Evolutionary conservation across 2,329 filamentous ascomycete species (phyloP), one percentile per base, ranked within the genome.

Genomic region (Fusarium sp.): DNA sequence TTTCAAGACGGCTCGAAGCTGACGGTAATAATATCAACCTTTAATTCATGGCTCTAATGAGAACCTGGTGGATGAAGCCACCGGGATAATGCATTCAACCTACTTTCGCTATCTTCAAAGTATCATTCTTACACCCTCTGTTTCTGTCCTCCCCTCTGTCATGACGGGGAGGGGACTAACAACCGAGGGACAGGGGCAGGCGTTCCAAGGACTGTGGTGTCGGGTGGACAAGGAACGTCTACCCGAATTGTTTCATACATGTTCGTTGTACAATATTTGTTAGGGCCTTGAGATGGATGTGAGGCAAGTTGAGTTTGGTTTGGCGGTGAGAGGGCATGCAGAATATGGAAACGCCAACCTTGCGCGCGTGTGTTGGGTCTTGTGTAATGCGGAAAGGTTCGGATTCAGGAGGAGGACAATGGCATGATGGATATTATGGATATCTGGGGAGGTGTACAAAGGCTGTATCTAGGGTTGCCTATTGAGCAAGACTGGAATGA

Each of bases 31-130:
- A 56, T 65, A 71, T 64, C 58, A 67, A 63, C 51, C 60, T 70
- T 69, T 72, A 64, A 69, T 73, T 53, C 61, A 71, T 49, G 69
- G 64, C 58, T 72, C 67, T 74, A 73, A 75, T 70, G 64, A 71
- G 58, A 55, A 59, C 65, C 67, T 65, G 51, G 63, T 51, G 58
- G 56, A 65, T 31, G 44, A 57, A 65, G 60, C 62, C 61, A 53
- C 59, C 31, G 34, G 66, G 61, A 57, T 74, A 67, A 65, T 64
- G 67, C 33, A 44, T 66, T 61, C 33, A 62, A 51, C 18, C 58
- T 65, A 62, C 64, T 61, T 64, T 70, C 68, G 55, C 63, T 65
- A 60, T 57, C 50, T 69, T 46, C 59, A 56, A 55, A 62, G 33
- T 73, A 61, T 33, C 58, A 61, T 65, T 67, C 62, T 53, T 65